Conservation (phyloP, 2,329 filamentous ascomycete genomes). For the Pseudogymnoascus sp. region DNA sequence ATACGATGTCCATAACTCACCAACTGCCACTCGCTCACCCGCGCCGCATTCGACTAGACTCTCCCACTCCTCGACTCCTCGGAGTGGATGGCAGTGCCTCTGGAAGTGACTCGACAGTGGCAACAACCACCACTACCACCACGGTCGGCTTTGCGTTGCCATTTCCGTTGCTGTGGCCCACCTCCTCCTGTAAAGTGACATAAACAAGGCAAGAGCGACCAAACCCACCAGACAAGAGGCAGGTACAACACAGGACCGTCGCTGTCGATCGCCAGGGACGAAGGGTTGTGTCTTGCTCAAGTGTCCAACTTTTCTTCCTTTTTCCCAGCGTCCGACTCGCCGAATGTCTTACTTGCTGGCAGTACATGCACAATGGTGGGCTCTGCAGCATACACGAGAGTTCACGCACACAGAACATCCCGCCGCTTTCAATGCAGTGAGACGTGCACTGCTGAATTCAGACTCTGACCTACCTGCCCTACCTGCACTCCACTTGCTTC, state of each 20-base stretch:
- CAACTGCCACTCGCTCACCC: not conserved
- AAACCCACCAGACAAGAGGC: not conserved
- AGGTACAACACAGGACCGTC: not conserved
- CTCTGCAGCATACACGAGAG: not conserved
- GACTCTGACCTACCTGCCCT: not conserved
- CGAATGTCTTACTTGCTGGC: not conserved
- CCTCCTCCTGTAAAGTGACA: not conserved
- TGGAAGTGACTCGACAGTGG: not conserved
- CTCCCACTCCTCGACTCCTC: not conserved
- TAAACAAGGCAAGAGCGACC: not conserved
- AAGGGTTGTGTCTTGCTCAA: not conserved
- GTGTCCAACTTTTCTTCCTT: not conserved
- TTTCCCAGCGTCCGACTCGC: not conserved
- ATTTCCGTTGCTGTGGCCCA: not conserved
- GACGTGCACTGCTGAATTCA: not conserved
- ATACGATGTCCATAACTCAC: not conserved
- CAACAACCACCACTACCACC: not conserved
- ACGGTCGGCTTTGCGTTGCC: not conserved
- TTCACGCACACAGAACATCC: not conserved
- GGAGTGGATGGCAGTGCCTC: not conserved
- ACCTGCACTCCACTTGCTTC: slow-evolving; percentile 1
- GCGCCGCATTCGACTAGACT: not conserved
- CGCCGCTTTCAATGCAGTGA: slow-evolving; percentile 2
- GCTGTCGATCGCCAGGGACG: not conserved
- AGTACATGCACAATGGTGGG: not conserved